Evolutionary conservation across 805 yeast genomes (phyloP), one percentile per base, ranked within the genome.

Genomic region (Teunomyces pallodes): DNA sequence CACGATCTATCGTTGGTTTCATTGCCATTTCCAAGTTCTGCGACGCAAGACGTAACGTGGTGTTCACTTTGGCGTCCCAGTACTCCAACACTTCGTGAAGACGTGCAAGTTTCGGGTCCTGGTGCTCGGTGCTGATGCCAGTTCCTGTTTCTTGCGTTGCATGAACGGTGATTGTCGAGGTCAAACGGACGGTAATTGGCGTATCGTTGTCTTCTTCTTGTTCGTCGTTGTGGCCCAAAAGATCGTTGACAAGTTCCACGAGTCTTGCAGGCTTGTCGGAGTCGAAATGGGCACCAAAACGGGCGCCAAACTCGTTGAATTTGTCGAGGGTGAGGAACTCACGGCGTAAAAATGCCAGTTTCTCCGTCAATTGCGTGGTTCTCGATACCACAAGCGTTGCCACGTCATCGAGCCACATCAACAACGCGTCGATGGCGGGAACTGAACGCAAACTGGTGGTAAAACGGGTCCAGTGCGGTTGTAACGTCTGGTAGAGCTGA

Each of bases 11-110:
- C 8, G 51, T 50, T 0, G 70, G 69, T 24, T 55, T 53, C 56
- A 70, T 67, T 29, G 70, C 76, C 17, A 44, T 41, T 13, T 60
- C 64, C 38, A 74, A 61, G 46, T 62, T 69, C 8, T 54, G 49
- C n/a, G 50, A 38, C 0, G 77, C 75, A 50, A 72, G 59, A 17
- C 61, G 57, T 38, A 71, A 53, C 6, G 75, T 65, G 39, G 62
- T 67, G 46, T 63, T 55, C 17, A 73, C 67, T 49, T 66, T 68
- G 5, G 45, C 30, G 38, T 62, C 64, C 74, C 76, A 74, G 43
- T 56, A 54, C 3, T 40, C 29, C 36, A 73, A 57, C 42, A 69
- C 69, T n/a, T 55, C 55, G 38, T 69, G 62, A n/a, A 72, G 30
- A 12, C 6, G 29, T 12, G 17, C 24, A 5, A 43, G 27, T 10